Base-by-base conservation (phyloP, 2,329 filamentous ascomycete species). In the Triangularia setosa region DNA sequence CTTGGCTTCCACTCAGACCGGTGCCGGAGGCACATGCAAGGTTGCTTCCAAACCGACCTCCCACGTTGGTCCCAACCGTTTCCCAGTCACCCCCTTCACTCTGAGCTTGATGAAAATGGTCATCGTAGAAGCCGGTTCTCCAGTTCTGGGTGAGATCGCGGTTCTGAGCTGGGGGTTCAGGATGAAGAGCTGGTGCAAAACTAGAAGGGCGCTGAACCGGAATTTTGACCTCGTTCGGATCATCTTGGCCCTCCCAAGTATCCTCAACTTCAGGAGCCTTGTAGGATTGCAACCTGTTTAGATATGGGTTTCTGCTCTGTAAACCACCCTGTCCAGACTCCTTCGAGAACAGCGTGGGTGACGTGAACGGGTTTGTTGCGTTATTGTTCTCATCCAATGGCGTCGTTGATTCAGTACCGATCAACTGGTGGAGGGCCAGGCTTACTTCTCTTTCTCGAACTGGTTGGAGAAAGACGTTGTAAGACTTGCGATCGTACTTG, bases 401-500 rank as follows among this genome's bases (percentile, higher is more conserved):
- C 4, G 52, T 9, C 12, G 52, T 12, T 55, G 25, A 28, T 55
- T 27, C 52, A 9, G 52, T 3, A 64, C 72, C 16, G 28, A 74
- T 73, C 23, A 74, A 65, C 21, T 71, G 72, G 27, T 74, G 75
- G 21, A 82, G 74, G 7, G 75, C 77, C 24, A 69, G 74, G 62
- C 79, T 82, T 14, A 82, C 74, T 11, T 83, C 79, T 62, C 77
- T 73, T 65, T 83, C 80, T 63, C 75, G 76, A 1, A 75, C 72
- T 3, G 76, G 71, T 7, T 75, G 72, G 8, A 81, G 68, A 44
- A 79, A 79, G 9, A 73, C 64, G 14, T 73, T 75, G 65, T 80
- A 80, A 1, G 72, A 66, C 8, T 74, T 73, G 33, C 72, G 74
- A 67, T 83, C 81, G 65, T 81, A 83, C 57, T 75, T 74, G 71